Conservation (phyloP, 257 asterid species). For the Plantago major region DNA sequence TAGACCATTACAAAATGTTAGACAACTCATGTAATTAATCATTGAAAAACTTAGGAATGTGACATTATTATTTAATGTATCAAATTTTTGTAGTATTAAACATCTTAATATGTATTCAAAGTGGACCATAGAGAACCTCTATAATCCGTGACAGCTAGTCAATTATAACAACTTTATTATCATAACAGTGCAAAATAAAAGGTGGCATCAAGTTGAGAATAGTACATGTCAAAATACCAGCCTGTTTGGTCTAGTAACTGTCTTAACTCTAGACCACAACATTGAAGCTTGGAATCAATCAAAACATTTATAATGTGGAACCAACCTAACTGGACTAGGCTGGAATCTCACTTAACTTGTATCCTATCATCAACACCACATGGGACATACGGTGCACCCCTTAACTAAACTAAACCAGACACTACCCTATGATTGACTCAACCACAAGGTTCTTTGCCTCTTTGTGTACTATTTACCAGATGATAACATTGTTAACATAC, state of each 20-base stretch:
- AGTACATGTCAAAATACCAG: conserved; percentile 41
- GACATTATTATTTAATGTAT: too few relatives aligned
- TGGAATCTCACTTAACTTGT: conserved; percentile 25
- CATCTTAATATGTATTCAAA: too few relatives aligned
- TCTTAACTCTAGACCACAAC: conserved; percentile 3
- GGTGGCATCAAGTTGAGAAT: not conserved
- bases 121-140: too few relatives aligned
- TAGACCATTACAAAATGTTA: conserved; percentile 2
- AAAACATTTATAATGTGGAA: not conserved
- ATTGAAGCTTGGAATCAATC: conserved; percentile 23
- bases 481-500: not conserved
- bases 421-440: conserved; percentile 16
- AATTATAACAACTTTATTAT: too few relatives aligned
- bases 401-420: conserved; percentile 3
- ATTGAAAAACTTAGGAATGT: too few relatives aligned
- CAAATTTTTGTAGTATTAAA: too few relatives aligned
- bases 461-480: conserved; percentile 7
- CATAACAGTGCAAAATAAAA: not conserved
- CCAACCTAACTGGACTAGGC: conserved; percentile 30
- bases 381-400: conserved; percentile 19
- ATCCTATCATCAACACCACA: conserved; percentile 19
- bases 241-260: conserved; percentile 29
- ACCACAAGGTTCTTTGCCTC: conserved; percentile 5
- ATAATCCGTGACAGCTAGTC: too few relatives aligned
- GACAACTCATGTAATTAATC: not conserved